Percentiles rank a stretch among this genome's conserved stretches.
These are phyloP conservation scores for Lavandula angustifolia DNA, from an alignment of 257 asterid species.

Conservation along the genomic window DNA sequence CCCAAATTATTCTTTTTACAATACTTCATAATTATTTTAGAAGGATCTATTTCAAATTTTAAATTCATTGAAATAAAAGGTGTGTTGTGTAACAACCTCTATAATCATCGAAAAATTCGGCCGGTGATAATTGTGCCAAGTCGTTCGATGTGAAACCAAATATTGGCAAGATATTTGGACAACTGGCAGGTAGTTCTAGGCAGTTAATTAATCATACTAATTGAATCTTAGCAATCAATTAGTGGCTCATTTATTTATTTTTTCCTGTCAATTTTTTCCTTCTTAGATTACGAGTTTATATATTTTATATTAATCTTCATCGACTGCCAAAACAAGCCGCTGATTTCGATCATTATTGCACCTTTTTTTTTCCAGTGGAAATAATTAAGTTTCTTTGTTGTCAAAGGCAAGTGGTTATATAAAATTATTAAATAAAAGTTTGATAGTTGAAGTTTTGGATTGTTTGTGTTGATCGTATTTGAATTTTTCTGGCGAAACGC, in stretches of 20 bases:
- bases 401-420: slow-evolving; percentile 5
- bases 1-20: too few relatives aligned
- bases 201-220: too few relatives aligned
- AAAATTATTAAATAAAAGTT: neutral
- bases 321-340: neutral
- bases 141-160: neutral
- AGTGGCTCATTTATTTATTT: too few relatives aligned
- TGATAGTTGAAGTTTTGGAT: neutral
- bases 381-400: neutral
- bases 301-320: neutral
- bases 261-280: neutral
- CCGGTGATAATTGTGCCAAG: neutral
- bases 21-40: too few relatives aligned
- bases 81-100: neutral
- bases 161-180: neutral
- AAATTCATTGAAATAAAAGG: too few relatives aligned
- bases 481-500: neutral
- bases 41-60: too few relatives aligned
- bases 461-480: neutral
- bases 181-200: neutral
- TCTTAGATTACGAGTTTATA: neutral
- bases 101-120: neutral
- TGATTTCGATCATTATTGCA: neutral
- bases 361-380: neutral
- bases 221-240: too few relatives aligned